Evolutionary conservation across 2,329 filamentous ascomycete genomes (phyloP), one percentile per base, ranked within the genome.

Genomic region (Phialemoniopsis sp.): DNA sequence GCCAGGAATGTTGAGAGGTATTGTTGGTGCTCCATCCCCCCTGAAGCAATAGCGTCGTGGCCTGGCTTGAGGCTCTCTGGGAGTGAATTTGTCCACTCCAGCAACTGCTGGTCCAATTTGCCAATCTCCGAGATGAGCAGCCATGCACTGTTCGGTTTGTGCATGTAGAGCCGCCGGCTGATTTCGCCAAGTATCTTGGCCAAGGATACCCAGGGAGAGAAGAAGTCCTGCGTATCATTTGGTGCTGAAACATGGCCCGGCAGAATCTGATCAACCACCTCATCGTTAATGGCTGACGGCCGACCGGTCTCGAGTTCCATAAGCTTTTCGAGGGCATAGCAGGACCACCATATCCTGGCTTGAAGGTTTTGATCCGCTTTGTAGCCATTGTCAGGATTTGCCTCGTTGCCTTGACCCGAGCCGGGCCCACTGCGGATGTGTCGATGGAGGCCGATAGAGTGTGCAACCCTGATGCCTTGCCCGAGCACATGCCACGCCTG

Each of bases 401-500:
- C n/a, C 9, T 10, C 12, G 18, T 15, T 8, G 35, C 16, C n/a
- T 29, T 14, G 33, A 42, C 5, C 19, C 38, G 21, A n/a, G 30
- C 26, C 21, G 33, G 17, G 29, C 29, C 28, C 19, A 32, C 14
- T 10, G 28, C 26, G 21, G 8, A 44, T 38, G 6, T 44, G 42
- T 3, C 46, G 34, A 21, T 55, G 53, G 7, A 55, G 46, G 14
- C 53, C 53, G 12, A 55, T 46, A 0, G 52, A 54, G 16, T 52
- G 49, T 5, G 53, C 50, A 5, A 49, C 49, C 6, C 53, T 44
- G 18, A 55, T 44, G 0, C 52, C 49, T 18, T 52, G 52, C 1
- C 52, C 53, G 10, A 46, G 36, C 2, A 50, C 39, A n/a, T 54
- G 51, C 51, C 51, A 54, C 4, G 47, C 46, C 36, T 53, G 50